Evolutionary conservation across 208 protist genomes (phyloP).

Genomic region (Wallacemonas collosoma): DNA sequence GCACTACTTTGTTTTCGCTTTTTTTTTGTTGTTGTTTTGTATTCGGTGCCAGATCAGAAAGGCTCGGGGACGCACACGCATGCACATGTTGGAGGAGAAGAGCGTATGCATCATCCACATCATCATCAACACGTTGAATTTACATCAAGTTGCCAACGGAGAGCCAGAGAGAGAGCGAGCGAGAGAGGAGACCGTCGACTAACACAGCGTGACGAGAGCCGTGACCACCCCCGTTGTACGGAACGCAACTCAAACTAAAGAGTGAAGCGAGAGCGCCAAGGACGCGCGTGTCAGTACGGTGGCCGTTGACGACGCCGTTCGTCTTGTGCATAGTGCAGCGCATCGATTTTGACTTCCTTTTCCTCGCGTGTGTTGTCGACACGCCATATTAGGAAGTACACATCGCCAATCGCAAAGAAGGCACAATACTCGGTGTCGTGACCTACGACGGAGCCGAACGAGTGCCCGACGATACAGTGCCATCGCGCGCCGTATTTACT

Average conservation of each 20-base stretch:
- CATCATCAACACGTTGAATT: too few relatives aligned
- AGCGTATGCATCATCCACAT: too few relatives aligned
- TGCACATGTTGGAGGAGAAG: too few relatives aligned
- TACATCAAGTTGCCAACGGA: too few relatives aligned
- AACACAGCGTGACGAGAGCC: too few relatives aligned
- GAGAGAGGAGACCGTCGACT: too few relatives aligned
- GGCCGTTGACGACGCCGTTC: constrained; percentile 11
- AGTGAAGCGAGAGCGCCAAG: not conserved
- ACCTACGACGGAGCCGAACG: constrained; percentile 99
- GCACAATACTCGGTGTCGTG: constrained; percentile 98
- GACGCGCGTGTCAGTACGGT: constrained; percentile 6
- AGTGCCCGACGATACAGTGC: constrained; percentile 99
- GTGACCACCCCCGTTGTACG: too few relatives aligned
- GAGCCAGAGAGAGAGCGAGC: too few relatives aligned
- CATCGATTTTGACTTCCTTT: constrained; percentile 26
- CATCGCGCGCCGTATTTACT: constrained; percentile 98
- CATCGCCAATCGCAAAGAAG: constrained; percentile 99
- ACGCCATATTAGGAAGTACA: constrained; percentile 98
- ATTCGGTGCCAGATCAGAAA: too few relatives aligned
- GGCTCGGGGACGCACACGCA: too few relatives aligned
- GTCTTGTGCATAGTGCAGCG: constrained; percentile 25
- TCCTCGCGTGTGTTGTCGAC: constrained; percentile 53
- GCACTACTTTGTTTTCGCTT: too few relatives aligned
- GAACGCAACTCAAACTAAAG: not conserved
- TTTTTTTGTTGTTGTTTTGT: too few relatives aligned